phyloP scores from a whole-genome alignment of 2,329 filamentous ascomycete genomes.

The Claviceps pazoutovae region DNA sequence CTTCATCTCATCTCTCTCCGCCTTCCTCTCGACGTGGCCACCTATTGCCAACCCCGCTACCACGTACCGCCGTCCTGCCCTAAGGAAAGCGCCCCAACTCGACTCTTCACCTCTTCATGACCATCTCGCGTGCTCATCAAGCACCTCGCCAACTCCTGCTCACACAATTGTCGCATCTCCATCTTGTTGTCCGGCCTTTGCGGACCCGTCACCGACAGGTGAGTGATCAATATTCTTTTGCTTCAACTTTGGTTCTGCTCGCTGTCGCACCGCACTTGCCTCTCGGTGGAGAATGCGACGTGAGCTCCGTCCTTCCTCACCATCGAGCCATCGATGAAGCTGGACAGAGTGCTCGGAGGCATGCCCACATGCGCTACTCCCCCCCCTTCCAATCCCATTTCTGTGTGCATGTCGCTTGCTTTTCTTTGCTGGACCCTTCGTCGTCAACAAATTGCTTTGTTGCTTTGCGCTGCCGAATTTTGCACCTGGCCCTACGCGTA shows the following conservation, averaged over 20 bases:
- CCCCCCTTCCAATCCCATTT: no score
- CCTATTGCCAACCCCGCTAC: slow-evolving; percentile 1
- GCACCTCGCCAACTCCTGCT: neutral
- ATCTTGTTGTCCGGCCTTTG: neutral
- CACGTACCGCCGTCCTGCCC: slow-evolving; percentile 2
- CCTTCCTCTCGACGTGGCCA: neutral
- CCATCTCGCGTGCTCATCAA: no score
- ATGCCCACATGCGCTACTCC: neutral
- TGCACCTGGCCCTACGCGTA: neutral
- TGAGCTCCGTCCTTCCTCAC: neutral
- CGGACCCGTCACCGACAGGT: neutral
- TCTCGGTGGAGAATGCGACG: neutral
- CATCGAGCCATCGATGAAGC: neutral
- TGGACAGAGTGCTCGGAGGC: neutral
- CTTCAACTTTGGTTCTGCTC: neutral
- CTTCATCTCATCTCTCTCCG: neutral
- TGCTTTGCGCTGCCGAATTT: neutral
- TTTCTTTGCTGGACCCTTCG: neutral
- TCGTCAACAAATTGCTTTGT: neutral
- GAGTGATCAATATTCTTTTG: neutral
- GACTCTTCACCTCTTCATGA: neutral
- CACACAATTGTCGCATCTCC: neutral
- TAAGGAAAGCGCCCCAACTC: neutral
- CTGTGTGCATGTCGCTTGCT: neutral
- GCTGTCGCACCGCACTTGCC: neutral